Percentiles rank a stretch among this genome's conserved stretches.
These are phyloP conservation scores for Tardiomyces blankii DNA, from an alignment of 1,139 yeast genomes.

Conservation along the genomic window DNA sequence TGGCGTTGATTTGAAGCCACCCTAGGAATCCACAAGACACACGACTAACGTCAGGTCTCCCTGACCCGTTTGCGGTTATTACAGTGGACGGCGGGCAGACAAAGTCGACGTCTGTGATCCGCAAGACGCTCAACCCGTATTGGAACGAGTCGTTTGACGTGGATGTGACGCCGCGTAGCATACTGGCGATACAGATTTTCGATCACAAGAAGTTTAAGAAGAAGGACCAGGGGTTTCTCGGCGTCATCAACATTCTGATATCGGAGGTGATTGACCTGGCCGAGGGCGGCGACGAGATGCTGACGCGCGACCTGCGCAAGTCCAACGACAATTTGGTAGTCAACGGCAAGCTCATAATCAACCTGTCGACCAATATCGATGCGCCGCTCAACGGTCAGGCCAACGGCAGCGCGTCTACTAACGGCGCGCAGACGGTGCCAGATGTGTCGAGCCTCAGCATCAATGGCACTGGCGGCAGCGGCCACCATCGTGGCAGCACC, in stretches of 20 bases:
- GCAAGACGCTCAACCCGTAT: slow-evolving; percentile 89
- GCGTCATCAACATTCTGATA: slow-evolving; percentile 84
- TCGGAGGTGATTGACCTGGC: slow-evolving; percentile 76
- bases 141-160: slow-evolving; percentile 90
- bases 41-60: slow-evolving; percentile 30
- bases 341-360: slow-evolving; percentile 77
- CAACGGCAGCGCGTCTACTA: slow-evolving; percentile 43
- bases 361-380: slow-evolving; percentile 36
- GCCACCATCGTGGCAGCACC: slow-evolving; percentile 5
- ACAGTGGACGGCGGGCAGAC: slow-evolving; percentile 97
- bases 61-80: slow-evolving; percentile 96
- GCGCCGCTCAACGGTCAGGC: too few species aligned
- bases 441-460: slow-evolving; percentile 1
- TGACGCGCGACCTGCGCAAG: slow-evolving; percentile 84
- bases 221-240: slow-evolving; percentile 98
- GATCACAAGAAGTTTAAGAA: slow-evolving; percentile 95
- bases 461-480: slow-evolving; percentile 41
- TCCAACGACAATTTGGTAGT: slow-evolving; percentile 88
- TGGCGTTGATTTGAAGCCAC: too few species aligned
- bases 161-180: slow-evolving; percentile 73
- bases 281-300: slow-evolving; percentile 56
- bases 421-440: slow-evolving; percentile 25
- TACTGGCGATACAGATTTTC: slow-evolving; percentile 85
- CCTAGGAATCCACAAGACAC: too few species aligned
- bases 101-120: slow-evolving; percentile 86